Base-by-base conservation (phyloP, 495 filamentous ascomycete genomes). In the Aspergillus ostianus region DNA sequence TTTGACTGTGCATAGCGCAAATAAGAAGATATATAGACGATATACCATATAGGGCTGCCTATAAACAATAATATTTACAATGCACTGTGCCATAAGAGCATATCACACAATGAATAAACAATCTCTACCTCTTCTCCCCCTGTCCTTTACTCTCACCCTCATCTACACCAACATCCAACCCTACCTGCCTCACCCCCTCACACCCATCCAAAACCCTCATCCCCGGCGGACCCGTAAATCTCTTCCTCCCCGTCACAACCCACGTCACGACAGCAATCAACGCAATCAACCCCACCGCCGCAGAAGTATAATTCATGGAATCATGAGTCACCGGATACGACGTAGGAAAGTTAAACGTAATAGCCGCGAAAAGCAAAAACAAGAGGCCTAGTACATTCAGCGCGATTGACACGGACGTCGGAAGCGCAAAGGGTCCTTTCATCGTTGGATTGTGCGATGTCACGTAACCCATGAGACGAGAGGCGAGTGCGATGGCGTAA, bases 251-350 rank as follows among this genome's bases (percentile, higher is more conserved):
- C 12, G 77, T 81, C 5, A 76, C 78, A 12, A 83, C 50, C 84
- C 83, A 86, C 0, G 82, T 84, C 4, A 83, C 59, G 0, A 77
- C 15, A 36, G 74, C 79, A 21, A 86, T 73, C 18, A 85, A 59
- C 49, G 70, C 82, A 54, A 84, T 77, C 8, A 83, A 70, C 2
- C 82, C 84, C 57, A 84, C 73, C 0, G 83, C 82, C 17, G 84
- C 82, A 46, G 73, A 79, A 0, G 82, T 84, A 60, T 85, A 85
- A 56, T 85, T 86, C 83, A 86, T 85, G 41, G 82, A 80, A 9
- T 78, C 72, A 5, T 74, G 65, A 8, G 66, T 71, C 2, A 86
- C 82, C 0, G 83, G 83, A 36, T 59, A 71, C 2, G 78, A 62
- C 6, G 72, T 74, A 0, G 84, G 82, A 62, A 86, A 84, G 57